Base-by-base conservation (phyloP, 164 flowering plant species). In the Berberis vulgaris region DNA sequence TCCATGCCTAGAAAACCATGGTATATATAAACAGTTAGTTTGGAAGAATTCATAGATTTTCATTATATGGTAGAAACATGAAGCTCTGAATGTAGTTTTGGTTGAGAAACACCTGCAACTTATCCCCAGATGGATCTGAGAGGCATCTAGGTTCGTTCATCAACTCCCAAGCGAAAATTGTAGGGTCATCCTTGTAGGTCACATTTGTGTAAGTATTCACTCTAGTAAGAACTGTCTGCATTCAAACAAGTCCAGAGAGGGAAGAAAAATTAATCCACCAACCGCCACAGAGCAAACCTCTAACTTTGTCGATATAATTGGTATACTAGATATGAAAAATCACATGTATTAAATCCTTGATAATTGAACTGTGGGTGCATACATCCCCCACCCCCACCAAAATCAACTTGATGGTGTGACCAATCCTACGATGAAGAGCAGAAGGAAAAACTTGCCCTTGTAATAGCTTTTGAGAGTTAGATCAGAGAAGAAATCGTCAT, bases 151-250 rank as follows among this genome's bases (percentile, higher is more conserved):
- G 86, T 73, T 89, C 96, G 52, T 89, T 87, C 83, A 89, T 89
- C 71, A 89, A 68, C 66, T 89, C 96, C 96, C 93, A 94, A 52
- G 91, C 96, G 50, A 90, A 90, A 41, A 94, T 87, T 3, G 98
- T 87, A 0, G 98, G 91, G 70, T 91, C 98, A 43, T 94, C 88
- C 77, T 93, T 93, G 83, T 93, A 93, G 39, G 96, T 84, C 49
- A 83, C 71, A 72, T 87, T 88, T 11, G 94, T 86, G 63, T 80
- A 6, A 0, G 97, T 88, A 58, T 93, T 93, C n/a, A 86, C 94
- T 77, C 98, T 81, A 59, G 81, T 83, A 41, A 93, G 83, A 65
- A 93, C 83, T 1, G 83, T 79, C 94, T 89, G 67, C 70, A 65
- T 13, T 5, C 45, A 7, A 58, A 26, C 47, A 26, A 59, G 26